Conservation (phyloP, 768 basidiomycete species). For the Calvatia gigantea region DNA sequence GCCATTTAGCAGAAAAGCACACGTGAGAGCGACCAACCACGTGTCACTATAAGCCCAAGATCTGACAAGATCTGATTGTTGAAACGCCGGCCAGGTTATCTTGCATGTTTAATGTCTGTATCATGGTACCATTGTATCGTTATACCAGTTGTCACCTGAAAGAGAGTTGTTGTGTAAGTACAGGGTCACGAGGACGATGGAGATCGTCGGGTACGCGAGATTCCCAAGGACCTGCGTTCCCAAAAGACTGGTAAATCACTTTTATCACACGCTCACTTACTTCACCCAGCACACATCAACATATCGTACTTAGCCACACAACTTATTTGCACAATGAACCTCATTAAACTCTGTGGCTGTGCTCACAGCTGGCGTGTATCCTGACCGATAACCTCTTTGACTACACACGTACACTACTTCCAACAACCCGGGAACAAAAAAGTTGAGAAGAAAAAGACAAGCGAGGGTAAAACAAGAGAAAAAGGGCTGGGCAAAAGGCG, state of each 20-base stretch:
- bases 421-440: no score
- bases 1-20: not conserved
- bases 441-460: not conserved
- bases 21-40: not conserved
- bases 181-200: no score
- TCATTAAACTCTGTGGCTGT: not conserved
- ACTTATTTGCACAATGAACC: not conserved
- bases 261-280: not conserved
- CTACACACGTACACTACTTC: no score
- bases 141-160: no score
- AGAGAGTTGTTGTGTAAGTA: no score
- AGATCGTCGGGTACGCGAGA: not conserved
- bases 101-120: no score
- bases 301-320: not conserved
- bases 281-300: not conserved
- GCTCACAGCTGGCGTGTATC: not conserved
- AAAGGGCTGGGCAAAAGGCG: not conserved
- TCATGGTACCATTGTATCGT: no score
- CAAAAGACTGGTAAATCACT: not conserved
- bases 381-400: not conserved
- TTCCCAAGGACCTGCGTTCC: not conserved
- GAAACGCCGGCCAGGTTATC: no score
- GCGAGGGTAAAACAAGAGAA: not conserved
- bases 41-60: not conserved
- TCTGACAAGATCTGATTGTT: no score